A percentile compares a stretch with the other conserved stretches of the same genome.
These are phyloP conservation scores for Detonula confervacea DNA, from an alignment of 352 stramenopile species.

Conservation along the genomic window DNA sequence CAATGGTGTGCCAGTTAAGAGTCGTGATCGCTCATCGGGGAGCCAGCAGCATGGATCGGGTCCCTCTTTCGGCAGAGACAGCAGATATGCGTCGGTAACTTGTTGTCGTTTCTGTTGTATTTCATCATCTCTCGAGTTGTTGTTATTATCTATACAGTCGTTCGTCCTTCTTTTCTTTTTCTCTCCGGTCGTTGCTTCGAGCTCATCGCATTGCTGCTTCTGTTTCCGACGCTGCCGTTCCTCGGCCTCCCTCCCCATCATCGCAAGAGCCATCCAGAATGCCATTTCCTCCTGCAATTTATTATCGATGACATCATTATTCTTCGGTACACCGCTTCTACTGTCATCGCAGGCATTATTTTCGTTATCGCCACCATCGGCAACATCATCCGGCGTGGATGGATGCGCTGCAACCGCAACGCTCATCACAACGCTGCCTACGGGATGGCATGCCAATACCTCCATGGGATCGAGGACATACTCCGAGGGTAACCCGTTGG, in stretches of 20 bases:
- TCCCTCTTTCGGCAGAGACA: not conserved
- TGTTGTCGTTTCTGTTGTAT: not conserved
- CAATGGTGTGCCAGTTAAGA: not conserved
- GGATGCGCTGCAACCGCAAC: not conserved
- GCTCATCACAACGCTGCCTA: not conserved
- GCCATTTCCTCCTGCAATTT: not conserved
- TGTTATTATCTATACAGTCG: not conserved
- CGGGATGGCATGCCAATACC: not conserved
- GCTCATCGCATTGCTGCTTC: not conserved
- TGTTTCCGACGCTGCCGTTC: not conserved
- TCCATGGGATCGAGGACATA: not conserved
- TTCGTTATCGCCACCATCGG: no score
- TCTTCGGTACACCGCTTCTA: not conserved
- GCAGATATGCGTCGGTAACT: not conserved
- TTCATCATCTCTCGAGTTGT: not conserved
- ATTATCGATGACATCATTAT: not conserved
- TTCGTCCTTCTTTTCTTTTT: not conserved
- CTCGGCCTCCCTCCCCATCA: not conserved
- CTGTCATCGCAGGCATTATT: not conserved
- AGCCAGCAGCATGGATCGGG: not conserved
- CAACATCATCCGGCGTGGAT: no score
- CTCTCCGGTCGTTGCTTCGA: not conserved
- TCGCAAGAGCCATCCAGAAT: not conserved
- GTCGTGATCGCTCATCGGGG: not conserved
- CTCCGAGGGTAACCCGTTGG: not conserved